Base-by-base conservation (phyloP, 352 stramenopile genomes). In the Globisporangium emineosum region DNA sequence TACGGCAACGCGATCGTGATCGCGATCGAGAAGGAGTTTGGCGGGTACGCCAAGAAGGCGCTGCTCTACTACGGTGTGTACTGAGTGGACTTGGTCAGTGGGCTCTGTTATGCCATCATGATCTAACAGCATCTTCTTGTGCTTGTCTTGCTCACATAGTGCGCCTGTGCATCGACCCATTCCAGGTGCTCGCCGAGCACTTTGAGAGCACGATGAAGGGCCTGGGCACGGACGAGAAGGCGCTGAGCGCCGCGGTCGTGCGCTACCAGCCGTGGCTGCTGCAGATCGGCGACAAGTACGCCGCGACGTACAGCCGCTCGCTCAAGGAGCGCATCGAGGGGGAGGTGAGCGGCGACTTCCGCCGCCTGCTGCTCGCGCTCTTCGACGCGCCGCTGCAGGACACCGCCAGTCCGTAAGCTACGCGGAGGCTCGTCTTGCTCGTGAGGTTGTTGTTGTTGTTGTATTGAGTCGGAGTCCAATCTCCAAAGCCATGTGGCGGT, bases 1-100 rank as follows among this genome's bases (percentile, higher is more conserved):
- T 86, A 88, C 60, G 79, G 85, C 52, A 89, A 82, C 72, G 70
- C 72, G 21, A 67, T 90, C 42, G 71, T 80, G 47, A 55, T 73
- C 30, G 82, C 79, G 15, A 76, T 91, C 32, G 71, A 83, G 27
- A 77, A 75, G 56, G 84, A 93, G 67, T 93, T 93, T 62, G 75
- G 72, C 27, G 81, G 81, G 52, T 75, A 88, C 64, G 77, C 81
- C 7, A 73, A 78, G 66, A 66, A 77, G 25, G 76, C 82, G 25
- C 78, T 93, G 13, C 62, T 88, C 57, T 89, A 79, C 67, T 86
- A 88, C 53, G 76, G 81, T 90, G 61, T 42, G 81, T 71, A 13
- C 12, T 0, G n/a, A n/a, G n/a, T n/a, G n/a, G n/a, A n/a, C n/a
- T n/a, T n/a, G n/a, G n/a, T n/a, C n/a, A n/a, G n/a, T n/a, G n/a